These are phyloP conservation scores for Claviceps purpurea DNA, from an alignment of 2,329 filamentous ascomycete species.

Conservation along the genomic window DNA sequence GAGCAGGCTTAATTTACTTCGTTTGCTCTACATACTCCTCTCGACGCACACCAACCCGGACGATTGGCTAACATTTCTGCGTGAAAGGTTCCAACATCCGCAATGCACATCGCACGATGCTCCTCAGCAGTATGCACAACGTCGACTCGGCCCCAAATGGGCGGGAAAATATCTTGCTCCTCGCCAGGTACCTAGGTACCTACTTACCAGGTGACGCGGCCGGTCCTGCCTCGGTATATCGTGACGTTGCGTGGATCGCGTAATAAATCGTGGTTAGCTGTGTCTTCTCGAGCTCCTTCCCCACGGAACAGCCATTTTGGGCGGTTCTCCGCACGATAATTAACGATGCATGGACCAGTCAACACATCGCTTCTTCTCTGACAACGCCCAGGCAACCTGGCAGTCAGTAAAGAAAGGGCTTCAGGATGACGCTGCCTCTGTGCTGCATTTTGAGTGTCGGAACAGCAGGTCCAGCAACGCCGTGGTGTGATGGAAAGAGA, in stretches of 20 bases:
- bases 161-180: neutral
- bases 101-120: no score
- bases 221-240: neutral
- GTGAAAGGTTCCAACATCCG: no score
- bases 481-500: neutral
- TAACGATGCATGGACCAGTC: neutral
- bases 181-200: neutral
- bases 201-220: no score
- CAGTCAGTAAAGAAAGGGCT: neutral
- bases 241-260: neutral
- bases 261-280: neutral
- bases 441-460: neutral
- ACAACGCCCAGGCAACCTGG: conserved; percentile 1
- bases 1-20: no score
- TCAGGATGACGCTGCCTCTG: neutral
- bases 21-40: no score
- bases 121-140: no score
- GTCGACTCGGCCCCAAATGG: no score
- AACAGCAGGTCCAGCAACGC: neutral
- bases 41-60: no score
- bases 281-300: neutral
- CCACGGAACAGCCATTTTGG: neutral
- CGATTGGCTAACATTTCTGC: no score
- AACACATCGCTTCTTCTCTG: neutral
- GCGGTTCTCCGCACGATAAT: neutral